Evolutionary conservation across 768 basidiomycete genomes (phyloP), one percentile per base, ranked within the genome.

Genomic region (Agaricus sinodeliciosus): DNA sequence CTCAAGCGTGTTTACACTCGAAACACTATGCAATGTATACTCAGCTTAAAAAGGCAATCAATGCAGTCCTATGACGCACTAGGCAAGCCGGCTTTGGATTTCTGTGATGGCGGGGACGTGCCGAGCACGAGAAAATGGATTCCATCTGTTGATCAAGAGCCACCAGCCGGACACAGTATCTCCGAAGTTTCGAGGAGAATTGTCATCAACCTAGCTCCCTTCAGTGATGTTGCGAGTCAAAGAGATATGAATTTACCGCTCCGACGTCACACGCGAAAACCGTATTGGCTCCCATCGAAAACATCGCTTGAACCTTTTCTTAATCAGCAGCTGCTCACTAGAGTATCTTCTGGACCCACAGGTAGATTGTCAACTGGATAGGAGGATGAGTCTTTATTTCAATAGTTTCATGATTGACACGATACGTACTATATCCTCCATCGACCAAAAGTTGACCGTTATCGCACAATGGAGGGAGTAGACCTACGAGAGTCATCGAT

Each of bases 161-260:
- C 92, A 97, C 85, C 90, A 96, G 26, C 96, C 96, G 3, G 94
- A 96, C 2, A 99, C 78, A 0, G 90, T 85, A 61, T 99, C 96
- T 4, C 96, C 94, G 67, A 94, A 96, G 59, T 89, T 86, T 49
- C 96, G 79, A 0, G 95, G 94, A 1, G 90, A 90, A 54, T 95
- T 97, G 64, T 99, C 96, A 62, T 97, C 95, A 54, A 94, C 76
- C 81, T 91, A 64, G 19, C 41, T 48, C 9, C 31, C 31, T 39
- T 39, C 3, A 39, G 37, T 6, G 37, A 39, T n/a, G 16, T 39
- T 16, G 5, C 37, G 12, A 16, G 15, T n/a, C 37, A 39, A 16
- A 39, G 5, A 39, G 37, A 39, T 13, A 16, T 39, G 15, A n/a
- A 39, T 39, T 61, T 66, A 91, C 90, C 27, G 87, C 81, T 56